Evolutionary conservation across 106 monocot species (phyloP).

Genomic region (Apostasia ramifera): DNA sequence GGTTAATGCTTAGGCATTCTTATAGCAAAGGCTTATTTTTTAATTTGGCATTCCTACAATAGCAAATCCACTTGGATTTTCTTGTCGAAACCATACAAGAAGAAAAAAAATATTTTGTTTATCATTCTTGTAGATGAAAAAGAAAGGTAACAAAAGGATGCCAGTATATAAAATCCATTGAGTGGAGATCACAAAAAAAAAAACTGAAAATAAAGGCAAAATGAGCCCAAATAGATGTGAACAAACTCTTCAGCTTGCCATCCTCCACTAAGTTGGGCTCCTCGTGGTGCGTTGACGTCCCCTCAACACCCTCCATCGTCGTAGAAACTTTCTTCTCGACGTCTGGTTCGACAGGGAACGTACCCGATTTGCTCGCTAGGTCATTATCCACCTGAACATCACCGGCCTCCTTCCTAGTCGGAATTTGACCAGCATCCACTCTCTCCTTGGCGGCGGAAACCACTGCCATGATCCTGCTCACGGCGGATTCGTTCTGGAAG

Average conservation of each 20-base stretch:
- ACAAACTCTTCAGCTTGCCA: background rate
- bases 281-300: slow-evolving; percentile 1
- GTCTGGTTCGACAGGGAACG: background rate
- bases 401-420: slow-evolving; percentile 13
- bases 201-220: too few species aligned
- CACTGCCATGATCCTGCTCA: slow-evolving; percentile 26
- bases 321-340: background rate
- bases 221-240: background rate
- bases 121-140: too few species aligned
- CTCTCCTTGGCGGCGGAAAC: slow-evolving; percentile 27
- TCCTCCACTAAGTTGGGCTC: background rate
- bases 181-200: too few species aligned
- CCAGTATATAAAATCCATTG: too few species aligned
- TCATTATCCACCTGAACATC: slow-evolving; percentile 7
- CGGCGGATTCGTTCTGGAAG: slow-evolving; percentile 23
- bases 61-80: background rate
- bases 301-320: slow-evolving; percentile 10
- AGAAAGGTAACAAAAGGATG: too few species aligned
- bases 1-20: too few species aligned
- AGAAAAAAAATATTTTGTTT: too few species aligned
- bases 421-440: slow-evolving; percentile 21
- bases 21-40: too few species aligned
- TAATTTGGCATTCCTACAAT: background rate
- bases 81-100: background rate
- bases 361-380: slow-evolving; percentile 3